Evolutionary conservation across 345 rosid species (phyloP), one percentile per base, ranked within the genome.

Genomic region (Eucalyptus decipiens): DNA sequence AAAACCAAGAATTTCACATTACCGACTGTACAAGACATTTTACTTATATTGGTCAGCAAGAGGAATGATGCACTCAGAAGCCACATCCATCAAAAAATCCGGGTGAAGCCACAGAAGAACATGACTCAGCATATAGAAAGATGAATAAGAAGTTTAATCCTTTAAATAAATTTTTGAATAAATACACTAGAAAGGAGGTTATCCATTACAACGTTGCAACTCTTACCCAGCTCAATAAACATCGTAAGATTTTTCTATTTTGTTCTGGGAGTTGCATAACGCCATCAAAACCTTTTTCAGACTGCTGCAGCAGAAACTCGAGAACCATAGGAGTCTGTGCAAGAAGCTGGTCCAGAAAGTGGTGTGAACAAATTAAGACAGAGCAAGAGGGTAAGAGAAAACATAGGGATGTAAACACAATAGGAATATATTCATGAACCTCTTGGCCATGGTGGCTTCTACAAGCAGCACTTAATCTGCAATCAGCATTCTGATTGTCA

Each of bases 211-310:
- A 90, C 56, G 86, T 88, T 86, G 89, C 97, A 76, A 76, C 83
- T 37, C 85, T 93, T 96, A 97, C 99, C 99, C 99, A 97, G 92
- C 99, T 97, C 88, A 97, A 90, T 88, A 97, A 94, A 93, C 99
- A 97, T 34, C 99, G 99, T 86, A 96, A 93, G 91, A 97, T 93
- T 91, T 96, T 97, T 89, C 95, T 94, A 91, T 91, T 94, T 91
- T 92, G 95, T 80, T 96, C 97, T 88, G 91, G 95, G 32, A 90
- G 93, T 89, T 94, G 97, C 88, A 92, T 30, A 52, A 91, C 90
- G 89, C 91, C 93, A 88, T 94, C 93, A 89, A 90, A 91, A 40
- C 89, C 89, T 92, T 94, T 95, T 93, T 94, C 97, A 90, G 99
- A 96, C 91, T 96, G 97, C 91, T 93, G 96, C 87, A 96, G 93